Base-by-base conservation (phyloP, 257 asterid genomes). In the Ballota nigra region DNA sequence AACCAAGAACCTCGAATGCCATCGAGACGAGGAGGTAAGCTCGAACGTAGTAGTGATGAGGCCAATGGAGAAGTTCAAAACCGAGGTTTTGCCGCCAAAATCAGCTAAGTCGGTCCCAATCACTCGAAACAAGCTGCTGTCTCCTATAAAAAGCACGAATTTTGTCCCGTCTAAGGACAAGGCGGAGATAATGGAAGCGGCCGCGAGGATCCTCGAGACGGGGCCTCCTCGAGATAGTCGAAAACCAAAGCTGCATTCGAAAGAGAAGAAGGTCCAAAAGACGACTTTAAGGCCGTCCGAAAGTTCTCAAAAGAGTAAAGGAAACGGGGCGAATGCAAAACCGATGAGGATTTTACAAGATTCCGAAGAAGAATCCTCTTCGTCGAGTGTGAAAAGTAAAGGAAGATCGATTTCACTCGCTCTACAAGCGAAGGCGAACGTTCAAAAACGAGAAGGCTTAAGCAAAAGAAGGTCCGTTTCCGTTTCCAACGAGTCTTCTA, bases 101-200 rank as follows among this genome's bases (percentile, higher is more conserved):
- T 92, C 96, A 19, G 98, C 98, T 72, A 95, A 87, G 64, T 82
- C 97, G 13, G 86, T 95, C 47, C 96, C 98, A 45, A 72, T 86
- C 16, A 88, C 96, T 13, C 97, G 83, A 12, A 86, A 86, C 82
- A 92, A 90, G 75, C 96, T 88, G 78, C 77, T 89, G n/a, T 95
- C 99, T 52, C 98, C 99, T 4, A 88, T 92, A 62, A 95, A 92
- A 77, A 87, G 94, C 9, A 75, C 74, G 29, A 80, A 63, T 72
- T 84, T 65, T 73, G 68, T 84, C 68, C 88, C 91, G 16, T 68
- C 94, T 29, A 81, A 87, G 72, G 89, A 88, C 81, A 95, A 91
- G 53, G 96, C 89, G 69, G 87, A 80, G 55, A 87, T 95, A 69
- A 95, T 89, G 98, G 99, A 87, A 80, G 92, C 88, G 60, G 99